Base-by-base conservation (phyloP, 176 grass and related monocot species). In the Guadua angustifolia region DNA sequence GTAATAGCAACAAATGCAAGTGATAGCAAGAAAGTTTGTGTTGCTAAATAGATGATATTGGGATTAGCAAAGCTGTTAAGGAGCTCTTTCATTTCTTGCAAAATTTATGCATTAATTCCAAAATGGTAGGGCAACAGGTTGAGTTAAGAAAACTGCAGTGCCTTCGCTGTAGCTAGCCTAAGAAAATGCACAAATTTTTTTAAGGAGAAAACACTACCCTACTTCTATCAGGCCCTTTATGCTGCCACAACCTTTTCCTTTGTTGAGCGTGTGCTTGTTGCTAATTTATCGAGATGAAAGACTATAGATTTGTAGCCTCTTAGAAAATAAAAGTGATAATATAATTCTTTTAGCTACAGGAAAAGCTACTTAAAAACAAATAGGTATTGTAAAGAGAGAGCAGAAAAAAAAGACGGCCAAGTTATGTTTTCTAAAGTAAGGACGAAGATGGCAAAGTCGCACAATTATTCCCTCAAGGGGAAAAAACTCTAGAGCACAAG, bases 401-500 rank as follows among this genome's bases (percentile, higher is more conserved):
- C 0, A 2, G 19, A 14, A 39, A 39, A 43, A 59, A 21, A 15
- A 16, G 35, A 12, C 21, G 1, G 39, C 17, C 50, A 51, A 64
- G 49, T 8, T 53, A 13, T 80, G 13, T 47, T 42, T 59, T 51
- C 12, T 8, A 3, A 35, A 49, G 32, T 36, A 83, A 64, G 40
- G 5, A 38, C 49, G 2, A 32, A 29, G 65, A 71, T 33, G 32
- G 9, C 55, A 47, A 82, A 71, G 64, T 62, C 62, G n/a, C 77
- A 81, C 61, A 82, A 82, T 60, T 86, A 82, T 83, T 74, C 73
- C 58, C 59, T 39, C 50, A 33, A 55, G 36, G 71, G 15, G 47
- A 66, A 53, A 70, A 47, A 86, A 49, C 82, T 82, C 79, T 79
- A 86, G 64, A 32, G 55, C 59, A 38, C 53, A n/a, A 74, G 77